A percentile compares a stretch with the other conserved stretches of the same genome.
These are phyloP conservation scores for Nectriaceae sp. DNA, from an alignment of 2,329 filamentous ascomycete species.

Conservation along the genomic window DNA sequence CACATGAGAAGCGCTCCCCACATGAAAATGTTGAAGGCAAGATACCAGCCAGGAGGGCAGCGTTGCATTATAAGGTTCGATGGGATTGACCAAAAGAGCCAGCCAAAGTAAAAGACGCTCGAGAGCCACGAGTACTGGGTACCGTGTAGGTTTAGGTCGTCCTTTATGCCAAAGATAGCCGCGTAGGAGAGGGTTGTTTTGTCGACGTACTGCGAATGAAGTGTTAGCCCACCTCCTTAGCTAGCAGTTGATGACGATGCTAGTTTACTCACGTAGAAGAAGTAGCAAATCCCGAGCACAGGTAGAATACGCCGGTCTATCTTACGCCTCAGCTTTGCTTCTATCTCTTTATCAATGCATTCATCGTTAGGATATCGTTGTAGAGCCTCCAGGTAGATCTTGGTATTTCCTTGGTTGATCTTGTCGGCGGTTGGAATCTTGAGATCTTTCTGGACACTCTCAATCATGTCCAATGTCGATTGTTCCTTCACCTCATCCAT, in stretches of 20 bases:
- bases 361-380: conserved; percentile 39
- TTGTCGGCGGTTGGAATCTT: too few relatives aligned
- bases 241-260: not conserved
- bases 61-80: conserved; percentile 35
- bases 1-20: conserved; percentile 50
- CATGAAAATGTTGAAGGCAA: conserved; percentile 53
- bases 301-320: conserved; percentile 41
- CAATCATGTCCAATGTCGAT: too few relatives aligned
- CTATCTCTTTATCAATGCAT: conserved; percentile 35
- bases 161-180: conserved; percentile 63
- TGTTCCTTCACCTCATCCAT: too few relatives aligned
- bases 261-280: too few relatives aligned
- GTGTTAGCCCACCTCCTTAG: too few relatives aligned
- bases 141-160: conserved; percentile 58
- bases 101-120: conserved; percentile 40
- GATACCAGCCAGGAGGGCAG: conserved; percentile 38
- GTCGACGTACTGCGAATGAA: not conserved
- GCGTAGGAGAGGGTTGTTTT: conserved; percentile 51
- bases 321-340: conserved; percentile 38
- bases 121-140: conserved; percentile 54
- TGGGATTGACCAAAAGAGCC: conserved; percentile 38
- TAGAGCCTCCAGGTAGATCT: conserved; percentile 39
- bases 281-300: conserved; percentile 41
- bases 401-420: too few relatives aligned
- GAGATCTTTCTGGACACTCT: too few relatives aligned